Evolutionary conservation across 257 asterid genomes (phyloP).

Genomic region (Capsicum baccatum): DNA sequence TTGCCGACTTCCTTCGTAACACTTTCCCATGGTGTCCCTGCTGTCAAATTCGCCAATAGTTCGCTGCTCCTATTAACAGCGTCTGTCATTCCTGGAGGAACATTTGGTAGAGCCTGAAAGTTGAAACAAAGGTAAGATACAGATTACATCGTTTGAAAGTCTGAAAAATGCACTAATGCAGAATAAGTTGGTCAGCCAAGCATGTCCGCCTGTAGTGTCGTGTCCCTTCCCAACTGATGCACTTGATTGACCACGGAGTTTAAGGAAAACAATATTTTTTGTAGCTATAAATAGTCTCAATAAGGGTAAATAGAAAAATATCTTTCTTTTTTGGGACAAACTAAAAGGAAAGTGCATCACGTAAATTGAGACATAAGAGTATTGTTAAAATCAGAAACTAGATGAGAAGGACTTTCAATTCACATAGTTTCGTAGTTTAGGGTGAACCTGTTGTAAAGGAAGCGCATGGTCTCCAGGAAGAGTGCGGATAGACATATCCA

Average conservation of each 20-base stretch:
- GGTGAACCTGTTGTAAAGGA: constrained; percentile 88
- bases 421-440: constrained; percentile 16
- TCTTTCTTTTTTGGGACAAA: neutral
- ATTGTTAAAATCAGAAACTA: neutral
- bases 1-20: constrained; percentile 79
- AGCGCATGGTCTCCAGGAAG: constrained; percentile 94
- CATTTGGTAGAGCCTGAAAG: constrained; percentile 84
- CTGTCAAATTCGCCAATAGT: constrained; percentile 67
- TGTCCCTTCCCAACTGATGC: neutral
- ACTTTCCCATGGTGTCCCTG: constrained; percentile 97
- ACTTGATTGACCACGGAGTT: neutral
- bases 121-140: neutral
- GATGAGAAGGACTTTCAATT: neutral
- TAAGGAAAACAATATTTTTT: neutral
- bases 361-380: neutral
- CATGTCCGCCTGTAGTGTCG: neutral
- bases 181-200: neutral
- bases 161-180: neutral
- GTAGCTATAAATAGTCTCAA: neutral
- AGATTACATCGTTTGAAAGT: neutral
- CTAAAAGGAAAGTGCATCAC: neutral
- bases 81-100: constrained; percentile 91
- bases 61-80: constrained; percentile 93
- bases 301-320: neutral
- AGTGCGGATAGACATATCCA: constrained; percentile 88